Evolutionary conservation across 441 rosid genomes (phyloP), one percentile per base, ranked within the genome.

Genomic region (Mallotus japonicus): DNA sequence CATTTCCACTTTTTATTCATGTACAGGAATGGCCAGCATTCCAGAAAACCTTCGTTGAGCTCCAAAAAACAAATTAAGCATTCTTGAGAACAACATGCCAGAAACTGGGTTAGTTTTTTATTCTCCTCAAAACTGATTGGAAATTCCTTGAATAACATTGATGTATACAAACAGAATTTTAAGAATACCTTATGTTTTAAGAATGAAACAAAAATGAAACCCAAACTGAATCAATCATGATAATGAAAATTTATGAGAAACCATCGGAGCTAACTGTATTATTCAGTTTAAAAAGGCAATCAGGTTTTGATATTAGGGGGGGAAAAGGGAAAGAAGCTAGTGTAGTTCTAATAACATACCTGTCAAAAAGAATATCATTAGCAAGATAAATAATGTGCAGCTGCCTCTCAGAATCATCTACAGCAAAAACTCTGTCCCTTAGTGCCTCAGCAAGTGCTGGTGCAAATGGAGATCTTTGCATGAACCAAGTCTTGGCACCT

Each of bases 401-500:
- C 75, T 90, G 99, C 84, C 96, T 90, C 81, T 91, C 98, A 62
- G 92, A 85, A 85, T 95, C 99, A 84, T 95, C 99, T 75, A 89
- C 67, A 37, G 86, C 70, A 77, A 88, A 85, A 42, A 91, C 81
- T 86, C 98, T 88, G 69, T 95, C 95, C 82, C 92, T 91, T 62
- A 95, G 81, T 32, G 88, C 97, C 82, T 89, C 96, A 9, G 98
- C 95, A 61, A 93, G 87, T 69, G 97, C 92, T 14, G 94, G 97
- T 74, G 95, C 95, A 87, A 95, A 93, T 28, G 95, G 87, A 81
- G 95, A 85, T 79, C 98, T 90, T 82, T 95, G 98, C 96, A 89
- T 93, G 86, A 95, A 95, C 99, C 99, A 95, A 84, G 82, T 81
- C 88, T 95, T 95, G 72, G 98, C 92, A 78, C 95, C 87, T 82